Conservation (phyloP, 2,329 filamentous ascomycete genomes). For the Mycosphaerella sp. region DNA sequence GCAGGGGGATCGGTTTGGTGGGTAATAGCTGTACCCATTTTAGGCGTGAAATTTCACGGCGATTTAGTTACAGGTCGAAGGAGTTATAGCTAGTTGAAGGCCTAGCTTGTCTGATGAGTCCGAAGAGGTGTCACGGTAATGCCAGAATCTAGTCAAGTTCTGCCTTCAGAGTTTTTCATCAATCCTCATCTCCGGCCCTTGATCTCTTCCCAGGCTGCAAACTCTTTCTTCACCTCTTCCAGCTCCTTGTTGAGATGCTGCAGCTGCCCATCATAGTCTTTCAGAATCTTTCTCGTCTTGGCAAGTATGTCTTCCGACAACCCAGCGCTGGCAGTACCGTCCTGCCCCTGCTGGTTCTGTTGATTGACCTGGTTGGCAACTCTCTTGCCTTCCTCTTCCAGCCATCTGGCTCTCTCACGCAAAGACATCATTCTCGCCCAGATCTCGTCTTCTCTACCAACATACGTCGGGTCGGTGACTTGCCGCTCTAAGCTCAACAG, state of each 20-base stretch:
- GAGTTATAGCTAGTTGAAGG: background rate
- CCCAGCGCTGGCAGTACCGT: conserved; percentile 44
- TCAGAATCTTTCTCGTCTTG: conserved; percentile 71
- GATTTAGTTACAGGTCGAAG: too few species aligned
- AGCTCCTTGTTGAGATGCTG: conserved; percentile 64
- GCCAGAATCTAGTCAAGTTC: background rate
- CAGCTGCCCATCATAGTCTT: conserved; percentile 76
- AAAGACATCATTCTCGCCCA: conserved; percentile 76
- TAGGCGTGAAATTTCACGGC: too few species aligned
- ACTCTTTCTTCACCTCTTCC: conserved; percentile 53
- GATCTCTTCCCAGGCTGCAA: conserved; percentile 47
- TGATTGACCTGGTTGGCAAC: conserved; percentile 46
- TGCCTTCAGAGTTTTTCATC: background rate
- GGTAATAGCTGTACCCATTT: background rate
- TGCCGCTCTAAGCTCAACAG: conserved; percentile 61
- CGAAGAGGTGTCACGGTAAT: background rate
- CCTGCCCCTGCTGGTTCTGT: conserved; percentile 39
- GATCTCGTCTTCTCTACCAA: conserved; percentile 72
- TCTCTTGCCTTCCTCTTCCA: conserved; percentile 69
- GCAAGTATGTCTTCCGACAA: conserved; percentile 64
- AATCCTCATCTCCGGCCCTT: conserved; percentile 10
- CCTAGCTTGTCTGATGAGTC: background rate
- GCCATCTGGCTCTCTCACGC: conserved; percentile 62
- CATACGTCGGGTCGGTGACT: conserved; percentile 67
- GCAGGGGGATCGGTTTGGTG: too few species aligned